A percentile compares a stretch with the other conserved stretches of the same genome.
These are phyloP conservation scores for Penicillium sp. DNA, from an alignment of 2,329 filamentous ascomycete genomes.

Conservation along the genomic window DNA sequence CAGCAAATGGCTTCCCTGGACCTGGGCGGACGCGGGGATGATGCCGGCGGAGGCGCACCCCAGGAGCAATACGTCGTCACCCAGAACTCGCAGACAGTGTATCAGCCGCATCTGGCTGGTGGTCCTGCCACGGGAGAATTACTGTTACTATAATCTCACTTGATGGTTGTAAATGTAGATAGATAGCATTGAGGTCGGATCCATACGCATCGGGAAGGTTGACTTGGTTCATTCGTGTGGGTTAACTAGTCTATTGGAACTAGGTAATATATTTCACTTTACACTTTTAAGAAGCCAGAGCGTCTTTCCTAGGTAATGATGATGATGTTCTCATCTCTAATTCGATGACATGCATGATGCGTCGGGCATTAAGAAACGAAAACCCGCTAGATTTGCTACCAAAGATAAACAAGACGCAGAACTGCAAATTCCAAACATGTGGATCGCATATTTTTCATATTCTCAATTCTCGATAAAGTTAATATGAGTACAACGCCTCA, in stretches of 20 bases:
- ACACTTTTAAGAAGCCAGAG: too few species aligned
- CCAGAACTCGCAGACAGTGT: constrained; percentile 70
- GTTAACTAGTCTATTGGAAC: too few species aligned
- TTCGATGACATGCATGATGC: too few species aligned
- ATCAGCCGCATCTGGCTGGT: constrained; percentile 62
- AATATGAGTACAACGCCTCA: constrained; percentile 3
- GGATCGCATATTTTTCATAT: too few species aligned
- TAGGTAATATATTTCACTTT: too few species aligned
- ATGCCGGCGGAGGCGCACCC: constrained; percentile 53
- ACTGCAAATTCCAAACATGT: too few species aligned
- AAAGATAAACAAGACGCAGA: too few species aligned
- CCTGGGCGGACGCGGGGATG: constrained; percentile 58
- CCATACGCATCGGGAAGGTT: constrained; percentile 10
- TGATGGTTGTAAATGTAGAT: constrained; percentile 18
- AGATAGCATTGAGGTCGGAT: constrained; percentile 8
- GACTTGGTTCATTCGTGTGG: constrained; percentile 3
- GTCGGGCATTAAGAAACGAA: too few species aligned
- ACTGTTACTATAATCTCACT: constrained; percentile 52
- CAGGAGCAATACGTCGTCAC: constrained; percentile 63
- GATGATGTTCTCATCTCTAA: too few species aligned
- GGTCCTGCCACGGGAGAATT: constrained; percentile 64
- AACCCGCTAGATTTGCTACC: too few species aligned
- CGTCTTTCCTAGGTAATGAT: too few species aligned
- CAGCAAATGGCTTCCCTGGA: constrained; percentile 69
- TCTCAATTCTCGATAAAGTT: too few species aligned